Evolutionary conservation across 306 rosid genomes (phyloP), one percentile per base, ranked within the genome.

Genomic region (Geum urbanum): DNA sequence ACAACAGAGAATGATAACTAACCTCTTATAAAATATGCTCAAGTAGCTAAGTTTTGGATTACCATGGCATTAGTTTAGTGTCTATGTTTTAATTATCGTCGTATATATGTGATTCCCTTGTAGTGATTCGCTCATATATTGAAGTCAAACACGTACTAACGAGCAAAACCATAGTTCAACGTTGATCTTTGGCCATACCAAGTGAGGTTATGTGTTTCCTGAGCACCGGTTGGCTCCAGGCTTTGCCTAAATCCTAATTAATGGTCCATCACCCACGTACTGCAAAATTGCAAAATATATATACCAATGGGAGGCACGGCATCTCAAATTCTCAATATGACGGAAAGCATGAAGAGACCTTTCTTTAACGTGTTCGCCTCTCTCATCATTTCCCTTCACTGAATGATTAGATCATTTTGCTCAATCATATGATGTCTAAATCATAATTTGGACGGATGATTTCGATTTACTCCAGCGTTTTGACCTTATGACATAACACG

Each of bases 141-240:
- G 8, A 22, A 2, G 66, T 61, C 66, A 61, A 61, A 61, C 66
- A 40, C n/a, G n/a, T n/a, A n/a, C 46, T 61, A 39, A 22, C n/a
- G 27, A 56, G 43, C 60, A 55, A 55, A 55, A 22, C 39, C 61
- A 32, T 58, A 32, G 47, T 32, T 61, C 16, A 35, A 39, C 7
- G 27, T 16, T n/a, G 66, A 16, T 46, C 1, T 37, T 32, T 61
- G 66, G 66, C 66, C 45, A 27, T 27, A 27, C 32, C 0, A 60
- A 37, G 45, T 60, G 27, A 16, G 47, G 48, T 61, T 32, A 16
- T 60, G 47, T 39, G 66, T 5, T 61, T 8, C 47, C 3, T 9
- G 24, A 61, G 14, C 66, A 61, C 40, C 6, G 66, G 66, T 37
- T 16, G 63, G 43, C 12, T 58, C 11, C 8, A 4, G 15, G 35